A percentile compares a stretch with the other conserved stretches of the same genome.
Conservation (phyloP, 768 basidiomycete species). For the Asterophora lycoperdoides region DNA sequence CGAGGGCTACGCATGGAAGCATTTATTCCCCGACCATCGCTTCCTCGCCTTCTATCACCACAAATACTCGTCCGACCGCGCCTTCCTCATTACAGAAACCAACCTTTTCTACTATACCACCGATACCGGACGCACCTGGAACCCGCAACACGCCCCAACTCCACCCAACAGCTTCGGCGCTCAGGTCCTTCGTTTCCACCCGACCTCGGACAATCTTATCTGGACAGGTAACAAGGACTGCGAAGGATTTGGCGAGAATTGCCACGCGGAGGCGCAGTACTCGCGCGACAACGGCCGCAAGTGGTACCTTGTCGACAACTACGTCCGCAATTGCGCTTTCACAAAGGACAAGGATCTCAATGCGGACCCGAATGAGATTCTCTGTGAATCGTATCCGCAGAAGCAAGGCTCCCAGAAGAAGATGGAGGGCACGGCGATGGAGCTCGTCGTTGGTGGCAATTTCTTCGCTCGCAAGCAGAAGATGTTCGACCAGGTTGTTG, state of each 20-base stretch:
- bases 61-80: conserved; percentile 70
- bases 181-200: conserved; percentile 83
- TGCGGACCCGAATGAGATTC: conserved; percentile 81
- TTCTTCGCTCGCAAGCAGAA: conserved; percentile 71
- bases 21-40: conserved; percentile 50
- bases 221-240: conserved; percentile 85
- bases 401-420: conserved; percentile 76
- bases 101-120: conserved; percentile 74
- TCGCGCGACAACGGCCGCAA: conserved; percentile 69
- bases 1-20: conserved; percentile 90
- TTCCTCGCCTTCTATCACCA: conserved; percentile 90
- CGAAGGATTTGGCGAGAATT: conserved; percentile 37
- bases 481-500: conserved; percentile 85
- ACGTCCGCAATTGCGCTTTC: conserved; percentile 91
- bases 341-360: conserved; percentile 74
- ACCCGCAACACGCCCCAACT: conserved; percentile 49
- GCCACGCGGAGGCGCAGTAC: conserved; percentile 74
- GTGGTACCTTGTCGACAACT: conserved; percentile 78
- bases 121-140: conserved; percentile 75
- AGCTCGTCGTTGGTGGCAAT: conserved; percentile 72
- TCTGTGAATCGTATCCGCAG: conserved; percentile 84
- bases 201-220: conserved; percentile 77
- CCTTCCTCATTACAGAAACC: conserved; percentile 80
- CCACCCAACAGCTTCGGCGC: conserved; percentile 78
- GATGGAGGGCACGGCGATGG: conserved; percentile 63